Evolutionary conservation across 768 basidiomycete species (phyloP), one percentile per base, ranked within the genome.

Genomic region (Mycena galericulata): DNA sequence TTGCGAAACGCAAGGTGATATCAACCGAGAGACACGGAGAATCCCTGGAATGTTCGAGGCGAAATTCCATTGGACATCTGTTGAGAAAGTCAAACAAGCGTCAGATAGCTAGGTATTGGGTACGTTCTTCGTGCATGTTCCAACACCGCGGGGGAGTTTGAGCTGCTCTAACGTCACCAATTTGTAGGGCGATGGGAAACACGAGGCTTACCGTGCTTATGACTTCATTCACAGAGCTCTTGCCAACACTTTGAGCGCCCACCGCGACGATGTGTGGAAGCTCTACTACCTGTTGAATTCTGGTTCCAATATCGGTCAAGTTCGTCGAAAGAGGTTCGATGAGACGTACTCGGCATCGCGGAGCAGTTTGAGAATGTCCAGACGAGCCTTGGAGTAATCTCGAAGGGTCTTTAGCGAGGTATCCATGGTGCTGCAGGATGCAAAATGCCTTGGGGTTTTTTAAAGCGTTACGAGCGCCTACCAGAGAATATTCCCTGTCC

Each of bases 21-120:
- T 65, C 64, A 40, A 65, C 64, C 38, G 55, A 58, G 1, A 59
- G 49, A 30, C 49, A 24, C 20, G 53, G 30, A 10, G 63, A 50
- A 41, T 29, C 46, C 18, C 45, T 20, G 45, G 53, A 65, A 34
- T 65, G 54, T 40, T 65, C 63, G 24, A 57, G 54, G 46, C 63
- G 55, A 29, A 65, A 65, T 41, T 65, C 63, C 63, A 65, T 65
- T 3, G 63, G 63, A 24, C 63, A 65, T 50, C 63, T 65, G 43
- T 57, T 41, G 22, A 57, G 38, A 18, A 22, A 4, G 32, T 65
- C 55, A 56, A 17, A n/a, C 34, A 40, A 17, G n/a, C 1, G 14
- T 27, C 34, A 29, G 54, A 49, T 49, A 4, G 14, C n/a, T 12
- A 17, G 22, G n/a, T 1, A 46, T 56, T 24, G 8, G 30, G 45